Evolutionary conservation across 805 yeast species (phyloP).

Genomic region (Candida pseudofarinosa): DNA sequence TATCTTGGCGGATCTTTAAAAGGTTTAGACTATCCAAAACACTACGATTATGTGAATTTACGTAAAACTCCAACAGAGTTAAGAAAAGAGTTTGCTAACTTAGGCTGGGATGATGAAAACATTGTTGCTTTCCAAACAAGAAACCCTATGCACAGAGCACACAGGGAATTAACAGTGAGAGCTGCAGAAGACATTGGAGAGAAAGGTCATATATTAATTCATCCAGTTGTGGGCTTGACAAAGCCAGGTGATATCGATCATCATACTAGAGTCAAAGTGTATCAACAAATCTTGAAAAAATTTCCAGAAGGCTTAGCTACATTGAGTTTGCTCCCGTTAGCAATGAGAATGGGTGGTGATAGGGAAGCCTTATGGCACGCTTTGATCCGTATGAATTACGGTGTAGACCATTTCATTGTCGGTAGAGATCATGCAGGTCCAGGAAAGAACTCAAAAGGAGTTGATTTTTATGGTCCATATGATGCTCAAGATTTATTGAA

Average conservation of each 20-base stretch:
- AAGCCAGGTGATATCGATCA: constrained; percentile 98
- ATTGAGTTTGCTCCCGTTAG: constrained; percentile 82
- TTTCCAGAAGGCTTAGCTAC: constrained; percentile 94
- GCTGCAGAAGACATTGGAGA: constrained; percentile 94
- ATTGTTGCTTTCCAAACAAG: constrained; percentile 97
- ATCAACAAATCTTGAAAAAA: constrained; percentile 85
- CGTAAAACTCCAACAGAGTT: constrained; percentile 90
- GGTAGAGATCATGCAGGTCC: constrained; percentile 99
- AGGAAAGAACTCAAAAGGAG: constrained; percentile 81
- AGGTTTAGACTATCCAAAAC: constrained; percentile 79
- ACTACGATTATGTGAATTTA: constrained; percentile 83
- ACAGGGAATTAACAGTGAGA: constrained; percentile 90
- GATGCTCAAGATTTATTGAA: constrained; percentile 92
- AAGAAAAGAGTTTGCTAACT: constrained; percentile 73
- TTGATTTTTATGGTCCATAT: constrained; percentile 93
- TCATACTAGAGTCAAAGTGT: constrained; percentile 94
- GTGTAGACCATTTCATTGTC: constrained; percentile 94
- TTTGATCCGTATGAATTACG: constrained; percentile 90
- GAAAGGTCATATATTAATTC: constrained; percentile 71
- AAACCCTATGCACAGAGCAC: constrained; percentile 99
- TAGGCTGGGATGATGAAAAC: constrained; percentile 69
- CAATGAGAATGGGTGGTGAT: constrained; percentile 99
- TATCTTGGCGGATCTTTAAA: constrained; percentile 87
- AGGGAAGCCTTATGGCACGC: constrained; percentile 99
- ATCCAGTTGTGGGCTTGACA: constrained; percentile 95